Base-by-base conservation (phyloP, 2,329 filamentous ascomycete genomes). In the Pestalotiopsis sp. region DNA sequence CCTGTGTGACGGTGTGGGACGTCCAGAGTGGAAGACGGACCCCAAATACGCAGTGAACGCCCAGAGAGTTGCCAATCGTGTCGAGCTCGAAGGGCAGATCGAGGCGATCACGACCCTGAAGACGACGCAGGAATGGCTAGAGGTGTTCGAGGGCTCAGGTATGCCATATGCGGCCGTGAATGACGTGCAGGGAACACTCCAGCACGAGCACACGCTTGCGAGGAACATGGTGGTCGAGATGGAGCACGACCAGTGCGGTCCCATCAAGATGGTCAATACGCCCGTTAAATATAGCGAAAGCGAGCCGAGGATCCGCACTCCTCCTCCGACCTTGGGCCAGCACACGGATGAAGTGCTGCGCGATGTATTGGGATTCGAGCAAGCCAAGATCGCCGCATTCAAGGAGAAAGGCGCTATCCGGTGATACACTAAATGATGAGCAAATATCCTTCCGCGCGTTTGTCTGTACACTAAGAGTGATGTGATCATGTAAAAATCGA, bases 161-260 rank as follows among this genome's bases (percentile, higher is more conserved):
- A 91, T 99, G 91, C 96, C 96, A 0, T 99, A 96, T 76, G 93
- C 95, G 0, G 94, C 95, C 1, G 92, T 99, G 74, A 99, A 98
- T 77, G 95, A 99, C 77, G 90, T 99, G 7, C 92, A 96, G 79
- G 88, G 86, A 23, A 94, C 96, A 0, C 83, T 99, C 66, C 91
- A 92, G 70, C 94, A 98, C 77, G 88, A 91, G 71, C 96, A 99
- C 81, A 94, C 94, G 82, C 84, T 82, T 82, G 95, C 95, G 25
- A 88, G 96, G 69, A 88, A 91, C 69, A 99, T 99, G 96, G 92
- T 99, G 1, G 89, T 93, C 14, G 92, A 97, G 77, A 84, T 98
- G 59, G 89, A 97, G 0, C 96, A 99, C 77, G 89, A 89, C 4
- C 84, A 86, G 7, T 98, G 95, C 78, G 96, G 96, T 0, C 88